Percentiles rank a stretch among this genome's conserved stretches.
phyloP scores from a whole-genome alignment of 2,329 filamentous ascomycete genomes.

The Pestalotiopsis sp. region DNA sequence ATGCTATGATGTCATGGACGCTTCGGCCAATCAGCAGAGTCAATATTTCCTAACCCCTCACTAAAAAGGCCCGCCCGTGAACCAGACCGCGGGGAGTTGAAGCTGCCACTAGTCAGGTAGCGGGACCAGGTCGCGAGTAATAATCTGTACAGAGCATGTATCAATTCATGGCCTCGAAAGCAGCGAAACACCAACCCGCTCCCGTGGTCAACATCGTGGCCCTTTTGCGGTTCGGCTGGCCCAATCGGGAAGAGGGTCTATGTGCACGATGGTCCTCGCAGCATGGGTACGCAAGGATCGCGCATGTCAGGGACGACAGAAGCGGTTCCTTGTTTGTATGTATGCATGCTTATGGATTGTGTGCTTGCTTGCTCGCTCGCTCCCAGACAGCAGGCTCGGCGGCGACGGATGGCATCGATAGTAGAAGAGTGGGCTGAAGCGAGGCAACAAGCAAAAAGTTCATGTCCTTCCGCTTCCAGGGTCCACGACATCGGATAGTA shows the following conservation, averaged over 20 bases:
- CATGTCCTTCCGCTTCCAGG: neutral
- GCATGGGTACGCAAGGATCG: neutral
- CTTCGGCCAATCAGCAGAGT: neutral
- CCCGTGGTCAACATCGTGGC: neutral
- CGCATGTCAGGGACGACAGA: neutral
- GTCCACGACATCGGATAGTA: conserved; percentile 9
- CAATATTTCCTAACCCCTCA: neutral
- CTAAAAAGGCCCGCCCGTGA: neutral
- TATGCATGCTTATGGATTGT: neutral
- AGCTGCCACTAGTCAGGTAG: neutral
- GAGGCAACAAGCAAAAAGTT: neutral
- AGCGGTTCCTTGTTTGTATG: neutral
- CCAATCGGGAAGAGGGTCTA: neutral
- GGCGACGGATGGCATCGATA: neutral
- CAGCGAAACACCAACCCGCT: neutral
- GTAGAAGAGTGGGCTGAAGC: neutral
- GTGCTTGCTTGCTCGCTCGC: neutral
- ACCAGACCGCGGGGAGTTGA: conserved; percentile 5
- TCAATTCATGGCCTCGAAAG: neutral
- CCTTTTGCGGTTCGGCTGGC: neutral
- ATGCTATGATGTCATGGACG: neutral
- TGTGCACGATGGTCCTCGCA: neutral
- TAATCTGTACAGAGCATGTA: neutral
- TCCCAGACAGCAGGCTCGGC: neutral
- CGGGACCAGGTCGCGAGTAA: neutral